Conservation (phyloP, 225 moss, liverwort and hornwort genomes). For the Bryum argenteum region DNA sequence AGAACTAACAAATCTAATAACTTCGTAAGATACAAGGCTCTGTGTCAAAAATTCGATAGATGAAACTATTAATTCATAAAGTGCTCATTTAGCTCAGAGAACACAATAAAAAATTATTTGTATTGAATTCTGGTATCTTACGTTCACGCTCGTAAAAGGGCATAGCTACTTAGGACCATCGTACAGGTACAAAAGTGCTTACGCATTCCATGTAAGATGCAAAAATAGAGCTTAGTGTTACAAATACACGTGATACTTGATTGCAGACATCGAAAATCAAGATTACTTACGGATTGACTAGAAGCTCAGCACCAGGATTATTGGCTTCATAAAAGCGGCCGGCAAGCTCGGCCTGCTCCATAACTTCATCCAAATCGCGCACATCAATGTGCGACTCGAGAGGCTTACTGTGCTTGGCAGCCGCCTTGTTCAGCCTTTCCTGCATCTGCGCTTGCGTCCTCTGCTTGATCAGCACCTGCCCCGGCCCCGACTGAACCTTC, state of each 20-base stretch:
- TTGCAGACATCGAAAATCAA: neutral
- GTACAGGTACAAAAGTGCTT: neutral
- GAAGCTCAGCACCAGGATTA: slow-evolving; percentile 92
- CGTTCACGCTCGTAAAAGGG: no score
- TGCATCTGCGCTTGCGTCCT: slow-evolving; percentile 62
- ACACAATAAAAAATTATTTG: no score
- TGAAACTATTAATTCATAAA: neutral
- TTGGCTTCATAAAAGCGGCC: slow-evolving; percentile 83
- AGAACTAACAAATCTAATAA: neutral
- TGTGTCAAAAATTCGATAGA: neutral
- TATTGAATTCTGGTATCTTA: no score
- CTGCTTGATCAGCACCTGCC: slow-evolving; percentile 70
- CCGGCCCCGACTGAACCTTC: slow-evolving; percentile 61
- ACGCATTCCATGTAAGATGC: neutral
- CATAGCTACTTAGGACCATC: neutral
- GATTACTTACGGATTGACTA: slow-evolving; percentile 67
- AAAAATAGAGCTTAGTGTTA: neutral
- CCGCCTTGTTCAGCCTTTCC: slow-evolving; percentile 39
- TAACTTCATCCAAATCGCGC: slow-evolving; percentile 90
- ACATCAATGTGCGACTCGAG: slow-evolving; percentile 91
- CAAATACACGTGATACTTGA: neutral
- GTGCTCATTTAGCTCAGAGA: no score
- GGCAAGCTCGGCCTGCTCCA: slow-evolving; percentile 98
- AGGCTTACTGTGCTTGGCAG: slow-evolving; percentile 52
- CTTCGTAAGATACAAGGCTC: neutral